phyloP scores from a whole-genome alignment of 2,329 filamentous ascomycete genomes.

The Calcarisporium arbuscula region DNA sequence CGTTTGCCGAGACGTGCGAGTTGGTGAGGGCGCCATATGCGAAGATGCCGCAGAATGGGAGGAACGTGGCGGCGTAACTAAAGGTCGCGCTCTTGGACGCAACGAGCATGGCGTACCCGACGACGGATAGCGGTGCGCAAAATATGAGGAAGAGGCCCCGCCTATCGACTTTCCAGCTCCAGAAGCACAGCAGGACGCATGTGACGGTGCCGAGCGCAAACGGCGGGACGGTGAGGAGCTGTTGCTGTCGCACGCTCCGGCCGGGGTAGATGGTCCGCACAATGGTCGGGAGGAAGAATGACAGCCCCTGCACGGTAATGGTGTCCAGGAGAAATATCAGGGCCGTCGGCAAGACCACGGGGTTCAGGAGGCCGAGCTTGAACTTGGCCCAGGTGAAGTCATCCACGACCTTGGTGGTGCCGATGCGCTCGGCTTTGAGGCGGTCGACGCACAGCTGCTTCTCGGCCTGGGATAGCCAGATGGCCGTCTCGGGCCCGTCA shows the following conservation, averaged over 20 bases:
- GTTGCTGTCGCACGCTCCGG: constrained; percentile 50
- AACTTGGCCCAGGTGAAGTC: constrained; percentile 54
- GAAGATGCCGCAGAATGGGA: constrained; percentile 58
- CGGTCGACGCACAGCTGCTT: constrained; percentile 57
- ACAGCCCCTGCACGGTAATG: constrained; percentile 66
- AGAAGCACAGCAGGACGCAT: constrained; percentile 50
- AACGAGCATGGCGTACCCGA: constrained; percentile 64
- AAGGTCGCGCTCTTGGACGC: constrained; percentile 41
- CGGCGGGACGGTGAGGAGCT: constrained; percentile 64
- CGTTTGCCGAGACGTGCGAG: constrained; percentile 60
- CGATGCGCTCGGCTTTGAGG: constrained; percentile 52
- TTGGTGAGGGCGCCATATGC: constrained; percentile 58
- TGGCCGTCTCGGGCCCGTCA: constrained; percentile 58
- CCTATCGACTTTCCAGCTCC: constrained; percentile 52
- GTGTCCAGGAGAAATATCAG: constrained; percentile 59
- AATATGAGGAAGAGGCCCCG: constrained; percentile 55
- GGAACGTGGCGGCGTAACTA: constrained; percentile 62
- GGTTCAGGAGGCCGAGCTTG: constrained; percentile 56
- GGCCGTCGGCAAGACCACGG: constrained; percentile 43
- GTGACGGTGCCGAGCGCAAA: constrained; percentile 62
- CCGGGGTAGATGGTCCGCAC: constrained; percentile 61
- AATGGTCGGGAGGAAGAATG: constrained; percentile 68
- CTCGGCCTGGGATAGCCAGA: constrained; percentile 58
- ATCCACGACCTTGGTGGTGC: constrained; percentile 49
- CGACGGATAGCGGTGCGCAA: constrained; percentile 54